phyloP scores from a whole-genome alignment of 2,329 filamentous ascomycete genomes.

The Didymellaceae sp. region DNA sequence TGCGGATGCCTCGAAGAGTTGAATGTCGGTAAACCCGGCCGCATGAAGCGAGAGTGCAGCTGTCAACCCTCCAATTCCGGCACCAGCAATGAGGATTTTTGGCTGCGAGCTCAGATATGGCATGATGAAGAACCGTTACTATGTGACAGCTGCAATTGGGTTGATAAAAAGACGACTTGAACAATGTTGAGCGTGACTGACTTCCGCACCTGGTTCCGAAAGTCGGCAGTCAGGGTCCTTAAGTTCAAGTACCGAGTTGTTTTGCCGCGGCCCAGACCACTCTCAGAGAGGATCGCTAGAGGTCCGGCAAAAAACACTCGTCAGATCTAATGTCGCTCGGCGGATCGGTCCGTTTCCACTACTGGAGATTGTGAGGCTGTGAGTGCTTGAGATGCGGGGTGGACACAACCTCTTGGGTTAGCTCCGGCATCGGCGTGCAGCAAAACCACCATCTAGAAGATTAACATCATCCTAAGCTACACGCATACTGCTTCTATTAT shows the following conservation, averaged over 20 bases:
- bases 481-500: too few species aligned
- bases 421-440: neutral
- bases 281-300: neutral
- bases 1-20: constrained; percentile 53
- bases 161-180: neutral
- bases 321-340: constrained; percentile 4
- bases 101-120: constrained; percentile 30
- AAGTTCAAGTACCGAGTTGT: constrained; percentile 10
- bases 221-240: constrained; percentile 3
- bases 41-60: constrained; percentile 74
- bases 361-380: constrained; percentile 10
- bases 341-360: constrained; percentile 12
- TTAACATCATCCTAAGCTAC: too few species aligned
- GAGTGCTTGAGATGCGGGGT: constrained; percentile 7
- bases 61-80: constrained; percentile 78
- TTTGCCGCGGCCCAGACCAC: constrained; percentile 10
- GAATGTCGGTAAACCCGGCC: constrained; percentile 62
- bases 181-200: neutral
- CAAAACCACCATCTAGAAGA: neutral
- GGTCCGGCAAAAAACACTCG: neutral
- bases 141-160: neutral
- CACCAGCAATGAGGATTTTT: constrained; percentile 37
- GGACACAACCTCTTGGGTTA: neutral
- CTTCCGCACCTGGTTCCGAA: constrained; percentile 2
- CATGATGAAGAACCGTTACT: constrained; percentile 15